A percentile compares a stretch with the other conserved stretches of the same genome.
These are phyloP conservation scores for Exophiala viscosa DNA, from an alignment of 2,329 filamentous ascomycete genomes.

Conservation along the genomic window DNA sequence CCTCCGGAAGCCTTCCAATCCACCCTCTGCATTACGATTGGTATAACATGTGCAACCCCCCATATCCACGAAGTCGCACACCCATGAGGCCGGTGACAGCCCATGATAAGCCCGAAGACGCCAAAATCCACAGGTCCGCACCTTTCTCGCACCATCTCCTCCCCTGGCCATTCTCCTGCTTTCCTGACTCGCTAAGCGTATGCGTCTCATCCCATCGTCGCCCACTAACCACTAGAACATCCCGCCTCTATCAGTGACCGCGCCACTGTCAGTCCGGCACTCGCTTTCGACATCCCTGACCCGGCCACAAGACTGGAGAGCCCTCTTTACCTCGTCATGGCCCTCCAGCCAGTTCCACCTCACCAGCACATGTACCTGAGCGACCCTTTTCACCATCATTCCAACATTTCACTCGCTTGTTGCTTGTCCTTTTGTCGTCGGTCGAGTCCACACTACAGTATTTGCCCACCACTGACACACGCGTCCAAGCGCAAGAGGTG, in stretches of 20 bases:
- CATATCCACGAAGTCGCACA: neutral
- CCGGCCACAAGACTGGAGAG: neutral
- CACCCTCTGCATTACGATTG: neutral
- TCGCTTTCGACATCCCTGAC: neutral
- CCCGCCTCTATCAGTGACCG: constrained; percentile 11
- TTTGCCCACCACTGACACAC: no score
- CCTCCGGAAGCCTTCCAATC: neutral
- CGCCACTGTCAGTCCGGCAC: constrained; percentile 1
- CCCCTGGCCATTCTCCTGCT: neutral
- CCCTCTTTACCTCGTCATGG: constrained; percentile 1
- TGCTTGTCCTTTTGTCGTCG: neutral
- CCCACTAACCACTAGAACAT: neutral
- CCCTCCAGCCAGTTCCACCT: neutral
- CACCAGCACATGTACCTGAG: neutral
- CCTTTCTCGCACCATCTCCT: neutral
- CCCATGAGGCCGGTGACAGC: neutral
- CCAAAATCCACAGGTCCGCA: neutral
- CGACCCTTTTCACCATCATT: neutral
- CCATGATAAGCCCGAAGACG: neutral
- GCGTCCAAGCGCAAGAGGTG: constrained; percentile 1
- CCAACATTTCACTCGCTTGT: neutral
- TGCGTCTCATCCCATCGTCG: neutral
- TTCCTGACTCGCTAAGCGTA: neutral
- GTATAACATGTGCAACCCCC: neutral
- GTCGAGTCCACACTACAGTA: no score